Conservation (phyloP, 2,329 filamentous ascomycete genomes). For the Phyllosticta ampelicida region DNA sequence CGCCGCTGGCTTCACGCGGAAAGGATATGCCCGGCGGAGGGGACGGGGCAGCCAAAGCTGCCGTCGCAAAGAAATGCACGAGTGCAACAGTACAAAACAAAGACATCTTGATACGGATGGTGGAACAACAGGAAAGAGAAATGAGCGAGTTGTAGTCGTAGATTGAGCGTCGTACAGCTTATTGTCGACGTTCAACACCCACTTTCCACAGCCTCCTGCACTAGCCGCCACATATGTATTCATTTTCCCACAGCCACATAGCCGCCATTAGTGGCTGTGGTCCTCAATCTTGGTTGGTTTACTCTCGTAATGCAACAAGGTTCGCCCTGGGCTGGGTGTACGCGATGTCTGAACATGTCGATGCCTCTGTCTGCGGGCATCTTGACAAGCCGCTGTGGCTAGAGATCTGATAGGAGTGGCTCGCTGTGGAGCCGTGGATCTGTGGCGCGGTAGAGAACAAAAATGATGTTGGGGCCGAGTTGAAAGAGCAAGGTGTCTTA, state of each 20-base stretch:
- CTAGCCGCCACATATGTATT: neutral
- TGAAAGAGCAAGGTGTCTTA: neutral
- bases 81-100: neutral
- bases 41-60: neutral
- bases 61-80: neutral
- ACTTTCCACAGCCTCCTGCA: neutral
- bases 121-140: neutral
- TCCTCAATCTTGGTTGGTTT: neutral
- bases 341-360: neutral
- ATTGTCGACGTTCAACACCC: neutral
- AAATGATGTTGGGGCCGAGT: neutral
- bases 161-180: neutral
- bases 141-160: neutral
- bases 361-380: neutral
- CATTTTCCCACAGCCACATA: neutral
- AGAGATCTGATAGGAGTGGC: neutral
- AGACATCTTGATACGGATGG: neutral
- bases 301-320: neutral
- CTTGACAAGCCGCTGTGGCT: neutral
- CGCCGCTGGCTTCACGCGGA: neutral
- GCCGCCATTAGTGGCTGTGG: neutral
- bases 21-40: neutral
- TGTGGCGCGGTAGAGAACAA: neutral
- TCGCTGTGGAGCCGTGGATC: neutral
- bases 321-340: neutral